Percentiles rank a stretch among this genome's conserved stretches.
Evolutionary conservation across 1,139 yeast species (phyloP).

Genomic region (Diutina mesorugosa): DNA sequence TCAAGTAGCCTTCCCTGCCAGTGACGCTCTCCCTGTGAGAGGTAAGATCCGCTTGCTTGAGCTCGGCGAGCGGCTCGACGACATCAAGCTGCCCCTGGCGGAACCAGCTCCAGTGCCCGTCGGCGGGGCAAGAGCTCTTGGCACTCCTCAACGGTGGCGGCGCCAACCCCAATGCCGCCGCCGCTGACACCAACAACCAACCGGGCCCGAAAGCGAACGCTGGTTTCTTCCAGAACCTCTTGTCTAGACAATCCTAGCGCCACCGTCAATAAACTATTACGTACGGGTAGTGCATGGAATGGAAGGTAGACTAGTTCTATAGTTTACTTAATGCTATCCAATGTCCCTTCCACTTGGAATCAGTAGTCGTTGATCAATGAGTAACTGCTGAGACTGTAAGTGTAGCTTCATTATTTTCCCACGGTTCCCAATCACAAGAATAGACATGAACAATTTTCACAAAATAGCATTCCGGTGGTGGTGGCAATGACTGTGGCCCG

Average conservation of each 20-base stretch:
- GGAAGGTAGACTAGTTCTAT: too few relatives aligned
- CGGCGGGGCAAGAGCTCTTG: background rate
- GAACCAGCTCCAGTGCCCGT: background rate
- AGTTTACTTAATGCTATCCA: too few relatives aligned
- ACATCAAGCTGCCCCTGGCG: background rate
- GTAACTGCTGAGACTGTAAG: too few relatives aligned
- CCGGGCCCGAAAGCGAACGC: background rate
- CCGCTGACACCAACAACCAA: background rate
- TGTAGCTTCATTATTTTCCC: too few relatives aligned
- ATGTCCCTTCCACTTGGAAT: too few relatives aligned
- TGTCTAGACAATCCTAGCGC: background rate
- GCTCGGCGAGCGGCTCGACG: background rate
- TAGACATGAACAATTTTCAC: too few relatives aligned
- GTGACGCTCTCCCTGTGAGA: background rate
- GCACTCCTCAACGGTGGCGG: background rate
- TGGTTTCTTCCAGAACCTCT: background rate
- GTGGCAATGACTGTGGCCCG: too few relatives aligned
- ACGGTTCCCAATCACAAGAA: too few relatives aligned
- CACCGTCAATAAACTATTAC: background rate
- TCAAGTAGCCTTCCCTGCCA: background rate
- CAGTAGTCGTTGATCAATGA: too few relatives aligned
- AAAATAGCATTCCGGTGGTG: too few relatives aligned
- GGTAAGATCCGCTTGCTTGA: background rate
- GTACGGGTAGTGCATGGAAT: too few relatives aligned
- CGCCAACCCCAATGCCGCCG: too few relatives aligned